phyloP scores from a whole-genome alignment of 2,329 filamentous ascomycete genomes.

The Colletotrichum costaricense region DNA sequence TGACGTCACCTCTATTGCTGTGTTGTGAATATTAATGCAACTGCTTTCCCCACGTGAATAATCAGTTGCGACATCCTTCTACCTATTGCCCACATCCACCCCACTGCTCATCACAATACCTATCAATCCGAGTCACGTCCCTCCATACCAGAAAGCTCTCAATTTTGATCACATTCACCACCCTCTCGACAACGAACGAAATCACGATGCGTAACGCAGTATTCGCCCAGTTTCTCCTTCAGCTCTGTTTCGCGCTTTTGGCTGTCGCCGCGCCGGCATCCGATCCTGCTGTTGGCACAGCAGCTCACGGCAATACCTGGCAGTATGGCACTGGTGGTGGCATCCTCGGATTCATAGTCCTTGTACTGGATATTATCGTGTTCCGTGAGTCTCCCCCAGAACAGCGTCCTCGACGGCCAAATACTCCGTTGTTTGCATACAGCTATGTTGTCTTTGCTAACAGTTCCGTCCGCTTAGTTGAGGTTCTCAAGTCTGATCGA shows the following conservation, averaged over 20 bases:
- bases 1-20: conserved; percentile 4
- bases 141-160: neutral
- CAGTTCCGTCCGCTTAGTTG: conserved; percentile 57
- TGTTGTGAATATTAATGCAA: neutral
- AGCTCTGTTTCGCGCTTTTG: conserved; percentile 62
- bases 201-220: conserved; percentile 27
- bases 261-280: conserved; percentile 61
- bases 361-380: conserved; percentile 72
- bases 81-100: neutral
- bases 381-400: conserved; percentile 61
- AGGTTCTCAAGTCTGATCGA: conserved; percentile 73
- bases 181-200: neutral
- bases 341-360: conserved; percentile 69
- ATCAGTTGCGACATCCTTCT: neutral
- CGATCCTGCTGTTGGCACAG: conserved; percentile 56
- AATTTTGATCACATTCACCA: neutral
- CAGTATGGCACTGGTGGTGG: conserved; percentile 72
- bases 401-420: neutral
- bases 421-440: neutral
- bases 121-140: neutral
- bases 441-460: conserved; percentile 20
- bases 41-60: neutral
- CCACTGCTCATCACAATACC: too few relatives aligned
- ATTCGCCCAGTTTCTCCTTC: conserved; percentile 57
- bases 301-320: conserved; percentile 56